Evolutionary conservation across 441 rosid genomes (phyloP), one percentile per base, ranked within the genome.

Genomic region (Jatropha podagrica): DNA sequence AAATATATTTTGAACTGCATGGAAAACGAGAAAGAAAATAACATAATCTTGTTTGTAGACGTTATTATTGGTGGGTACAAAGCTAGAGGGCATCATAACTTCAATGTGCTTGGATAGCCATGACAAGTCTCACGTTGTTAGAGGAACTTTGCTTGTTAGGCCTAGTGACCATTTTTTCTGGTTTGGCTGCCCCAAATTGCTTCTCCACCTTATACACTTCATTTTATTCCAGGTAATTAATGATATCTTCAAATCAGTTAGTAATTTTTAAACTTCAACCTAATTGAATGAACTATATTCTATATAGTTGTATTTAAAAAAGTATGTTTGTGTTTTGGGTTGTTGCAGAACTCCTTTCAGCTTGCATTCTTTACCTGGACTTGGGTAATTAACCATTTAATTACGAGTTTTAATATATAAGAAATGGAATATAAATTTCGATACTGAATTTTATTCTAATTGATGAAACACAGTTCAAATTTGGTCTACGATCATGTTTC

Each of bases 311-410:
- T 68, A 0, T 32, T 42, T 18, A 18, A 15, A 66, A 23, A 5
- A 3, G 5, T 55, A 59, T 59, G 1, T 10, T 11, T 13, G 4
- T 74, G 27, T 7, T 12, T 58, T 83, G 42, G 65, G 26, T 5
- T 76, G 14, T 76, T 79, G 81, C 89, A 92, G 97, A 92, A 92
- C 78, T 90, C 97, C 32, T 90, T 92, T 77, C 95, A 92, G 63
- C 76, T 92, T 71, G 92, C 97, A 44, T 92, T 90, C 81, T 90
- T 92, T 82, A 90, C 89, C 13, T 90, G 97, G 97, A 90, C 92
- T 74, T 88, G 90, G 84, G 95, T 92, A 88, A 85, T 7, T 37
- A 18, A 68, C 85, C 38, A 49, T 74, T 40, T 17, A 68, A 3
- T 12, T 48, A 23, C 27, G 9, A 7, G 5, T 41, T 10, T 10